Evolutionary conservation across 306 rosid genomes (phyloP), one percentile per base, ranked within the genome.

Genomic region (Medicago arabica): DNA sequence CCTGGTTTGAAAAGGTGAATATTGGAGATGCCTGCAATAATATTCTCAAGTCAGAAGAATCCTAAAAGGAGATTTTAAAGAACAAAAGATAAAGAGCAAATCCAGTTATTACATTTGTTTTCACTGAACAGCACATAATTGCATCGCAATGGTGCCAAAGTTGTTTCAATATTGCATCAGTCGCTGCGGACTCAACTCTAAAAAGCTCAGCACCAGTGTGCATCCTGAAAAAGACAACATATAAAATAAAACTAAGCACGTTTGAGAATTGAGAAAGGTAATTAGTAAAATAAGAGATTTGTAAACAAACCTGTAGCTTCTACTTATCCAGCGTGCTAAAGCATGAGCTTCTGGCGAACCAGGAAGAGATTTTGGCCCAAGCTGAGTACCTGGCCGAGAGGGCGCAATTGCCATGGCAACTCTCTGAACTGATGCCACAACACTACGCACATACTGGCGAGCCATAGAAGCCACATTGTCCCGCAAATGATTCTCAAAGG

Each of bases 361-460:
- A 34, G 97, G 96, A 68, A 85, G 97, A 19, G 96, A 44, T 69
- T 92, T 95, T 10, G 97, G 86, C n/a, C 85, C 96, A 9, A 83
- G 57, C 15, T 86, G 93, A 10, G 93, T 77, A 84, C 85, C 77
- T 47, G 89, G 87, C 11, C 80, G 81, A 16, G 97, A 90, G 4
- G 99, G 99, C 72, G 99, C 86, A 66, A 95, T 95, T 16, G 98
- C 99, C 99, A 92, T 95, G 68, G 99, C 96, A 75, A 95, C 99
- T 77, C 99, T 88, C 80, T 95, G 99, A 66, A 95, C 99, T 4
- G 99, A 92, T 69, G 90, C 96, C 31, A 95, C 97, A 67, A 95
- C 93, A 70, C 93, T 82, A 2, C 99, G 97, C 68, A 95, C 97
- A 14, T 90, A 95, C 75, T 95, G 99, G 49, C 99, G 99, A 65